These are phyloP conservation scores for Venustampulla echinocandica DNA, from an alignment of 495 filamentous ascomycete genomes.

Conservation along the genomic window DNA sequence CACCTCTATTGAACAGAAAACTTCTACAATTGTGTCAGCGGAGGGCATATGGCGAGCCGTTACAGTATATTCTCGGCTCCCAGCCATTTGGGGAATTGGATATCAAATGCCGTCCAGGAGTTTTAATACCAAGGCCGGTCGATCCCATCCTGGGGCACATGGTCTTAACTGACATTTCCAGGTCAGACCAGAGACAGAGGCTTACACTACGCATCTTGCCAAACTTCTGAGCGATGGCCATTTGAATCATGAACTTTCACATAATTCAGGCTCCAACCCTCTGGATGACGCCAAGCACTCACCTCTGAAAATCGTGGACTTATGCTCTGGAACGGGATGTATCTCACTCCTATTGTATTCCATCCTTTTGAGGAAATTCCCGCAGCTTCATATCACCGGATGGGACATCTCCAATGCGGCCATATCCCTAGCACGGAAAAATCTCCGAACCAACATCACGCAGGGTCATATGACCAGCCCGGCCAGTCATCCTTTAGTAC, in stretches of 20 bases:
- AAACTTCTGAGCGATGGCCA: slow-evolving; percentile 27
- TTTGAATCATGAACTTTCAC: too few relatives aligned
- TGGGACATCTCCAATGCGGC: slow-evolving; percentile 56
- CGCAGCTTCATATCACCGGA: slow-evolving; percentile 29
- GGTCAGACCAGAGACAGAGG: slow-evolving; percentile 61
- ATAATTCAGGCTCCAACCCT: not conserved
- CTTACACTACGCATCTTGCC: slow-evolving; percentile 51
- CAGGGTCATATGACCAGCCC: not conserved
- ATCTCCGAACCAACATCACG: slow-evolving; percentile 44
- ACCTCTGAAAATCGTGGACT: slow-evolving; percentile 60
- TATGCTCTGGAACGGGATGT: slow-evolving; percentile 88
- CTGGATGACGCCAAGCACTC: not conserved
- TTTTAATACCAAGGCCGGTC: slow-evolving; percentile 72
- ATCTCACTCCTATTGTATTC: slow-evolving; percentile 67
- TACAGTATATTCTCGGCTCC: slow-evolving; percentile 84
- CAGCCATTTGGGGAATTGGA: slow-evolving; percentile 83
- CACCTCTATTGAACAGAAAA: slow-evolving; percentile 7
- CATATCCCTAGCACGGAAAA: slow-evolving; percentile 50
- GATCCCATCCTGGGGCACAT: slow-evolving; percentile 6
- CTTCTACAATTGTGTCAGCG: slow-evolving; percentile 44
- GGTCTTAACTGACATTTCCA: not conserved
- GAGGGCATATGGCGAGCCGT: slow-evolving; percentile 57
- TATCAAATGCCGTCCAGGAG: slow-evolving; percentile 64
- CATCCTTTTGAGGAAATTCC: slow-evolving; percentile 33
- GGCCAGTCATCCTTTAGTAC: not conserved